Evolutionary conservation across 2,329 filamentous ascomycete species (phyloP), one percentile per base, ranked within the genome.

Genomic region (Exophiala bonariae): DNA sequence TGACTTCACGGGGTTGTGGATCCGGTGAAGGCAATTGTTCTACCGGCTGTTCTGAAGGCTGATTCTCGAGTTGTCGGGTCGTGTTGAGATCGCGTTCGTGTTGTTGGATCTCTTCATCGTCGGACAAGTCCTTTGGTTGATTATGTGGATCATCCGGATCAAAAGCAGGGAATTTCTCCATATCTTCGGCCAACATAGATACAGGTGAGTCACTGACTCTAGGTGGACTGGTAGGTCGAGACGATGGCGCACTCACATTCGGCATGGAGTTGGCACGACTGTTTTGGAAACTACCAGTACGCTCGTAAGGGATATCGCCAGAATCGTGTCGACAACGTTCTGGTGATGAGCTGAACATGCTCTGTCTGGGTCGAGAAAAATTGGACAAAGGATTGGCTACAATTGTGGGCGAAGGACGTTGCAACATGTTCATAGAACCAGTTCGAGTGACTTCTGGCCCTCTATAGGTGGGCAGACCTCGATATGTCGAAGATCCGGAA

Each of bases 371-470:
- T 37, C 57, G 42, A 16, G 57, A 59, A 34, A 59, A 59, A 32
- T 58, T 47, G 3, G 57, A 59, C 30, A 59, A 42, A 11, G 57
- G 57, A 39, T 59, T 59, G 4, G 47, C 40, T 7, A 59, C 57
- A 41, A 59, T 59, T 18, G 49, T 36, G 14, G 47, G 43, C 8
- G 55, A 49, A 22, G 57, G 57, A 17, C 46, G 42, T 26, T 54
- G 54, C 26, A 59, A 45, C 55, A 59, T 59, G 32, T 52, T 56
- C 38, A 55, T 42, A 8, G 53, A 56, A 2, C 53, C 55, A n/a
- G 51, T 56, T n/a, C 51, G 49, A 7, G 57, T 59, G 22, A 59
- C 49, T 44, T 59, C 57, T 16, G 54, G 57, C 3, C 57, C 57
- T 41, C 54, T 43, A 33, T 57, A 57, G 20, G 45, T 57, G n/a